phyloP scores from a whole-genome alignment of 345 rosid species.

The Noccaea caerulescens region DNA sequence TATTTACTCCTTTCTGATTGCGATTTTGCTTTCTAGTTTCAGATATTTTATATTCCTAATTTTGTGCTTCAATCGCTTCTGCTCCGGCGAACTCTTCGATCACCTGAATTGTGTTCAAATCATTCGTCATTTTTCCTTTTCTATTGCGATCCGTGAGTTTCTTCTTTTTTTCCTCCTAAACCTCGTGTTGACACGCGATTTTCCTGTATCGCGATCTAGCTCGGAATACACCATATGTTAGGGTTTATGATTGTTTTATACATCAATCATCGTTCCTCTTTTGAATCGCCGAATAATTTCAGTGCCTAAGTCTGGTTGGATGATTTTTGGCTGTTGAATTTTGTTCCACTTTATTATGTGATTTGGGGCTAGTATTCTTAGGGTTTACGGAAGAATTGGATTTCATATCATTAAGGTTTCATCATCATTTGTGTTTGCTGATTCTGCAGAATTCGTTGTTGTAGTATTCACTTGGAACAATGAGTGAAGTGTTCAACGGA shows the following conservation, averaged over 20 bases:
- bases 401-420: neutral
- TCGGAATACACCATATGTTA: neutral
- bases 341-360: neutral
- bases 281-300: neutral
- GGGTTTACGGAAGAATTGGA: neutral
- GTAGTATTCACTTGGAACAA: constrained; percentile 34
- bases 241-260: constrained; percentile 1
- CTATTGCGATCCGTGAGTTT: constrained; percentile 15
- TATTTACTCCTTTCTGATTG: neutral
- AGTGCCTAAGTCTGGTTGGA: no score
- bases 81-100: constrained; percentile 9
- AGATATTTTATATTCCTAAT: neutral
- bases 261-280: neutral
- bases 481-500: constrained; percentile 67
- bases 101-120: neutral
- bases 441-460: constrained; percentile 17
- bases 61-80: neutral
- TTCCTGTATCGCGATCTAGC: constrained; percentile 22
- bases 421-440: constrained; percentile 12
- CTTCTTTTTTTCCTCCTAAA: neutral
- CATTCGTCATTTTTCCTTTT: neutral
- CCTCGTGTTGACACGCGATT: neutral
- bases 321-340: constrained; percentile 2
- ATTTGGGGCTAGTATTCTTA: constrained; percentile 7
- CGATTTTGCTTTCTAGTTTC: neutral